Evolutionary conservation across 306 rosid species (phyloP).

Genomic region (Glycine soja): DNA sequence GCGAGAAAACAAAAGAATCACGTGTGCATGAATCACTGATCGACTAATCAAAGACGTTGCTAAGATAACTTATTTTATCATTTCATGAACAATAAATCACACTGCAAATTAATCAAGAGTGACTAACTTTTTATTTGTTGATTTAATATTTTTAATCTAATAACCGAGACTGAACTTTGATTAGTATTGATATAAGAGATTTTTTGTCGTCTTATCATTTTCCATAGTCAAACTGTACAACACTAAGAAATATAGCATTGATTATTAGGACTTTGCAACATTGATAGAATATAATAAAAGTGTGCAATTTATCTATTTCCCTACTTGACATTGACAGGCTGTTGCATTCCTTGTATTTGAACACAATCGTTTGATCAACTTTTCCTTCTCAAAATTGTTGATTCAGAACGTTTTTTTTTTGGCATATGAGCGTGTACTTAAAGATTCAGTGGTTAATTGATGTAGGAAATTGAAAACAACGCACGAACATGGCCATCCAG

Average conservation of each 20-base stretch:
- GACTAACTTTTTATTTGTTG: background rate
- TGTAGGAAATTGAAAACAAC: slow-evolving; percentile 8
- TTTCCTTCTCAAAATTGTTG: slow-evolving; percentile 6
- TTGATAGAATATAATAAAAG: background rate
- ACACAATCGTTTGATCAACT: background rate
- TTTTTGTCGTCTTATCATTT: background rate
- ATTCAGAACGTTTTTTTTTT: background rate
- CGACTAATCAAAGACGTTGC: background rate
- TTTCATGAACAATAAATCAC: background rate
- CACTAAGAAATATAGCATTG: background rate
- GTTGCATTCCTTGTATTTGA: slow-evolving; percentile 12
- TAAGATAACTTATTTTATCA: background rate
- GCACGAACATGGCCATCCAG: too few relatives aligned
- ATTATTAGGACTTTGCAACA: background rate
- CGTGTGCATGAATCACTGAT: slow-evolving; percentile 14
- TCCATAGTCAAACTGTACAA: background rate
- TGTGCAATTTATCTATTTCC: background rate
- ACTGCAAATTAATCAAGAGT: background rate
- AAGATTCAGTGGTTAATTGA: background rate
- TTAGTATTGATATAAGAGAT: too few relatives aligned
- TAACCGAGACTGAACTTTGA: background rate
- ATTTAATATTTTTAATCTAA: background rate
- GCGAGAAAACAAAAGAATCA: background rate
- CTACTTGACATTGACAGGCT: background rate
- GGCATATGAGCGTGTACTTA: background rate